A percentile compares a stretch with the other conserved stretches of the same genome.
Evolutionary conservation across 805 yeast genomes (phyloP).

Genomic region (Yamadazyma kitorensis): DNA sequence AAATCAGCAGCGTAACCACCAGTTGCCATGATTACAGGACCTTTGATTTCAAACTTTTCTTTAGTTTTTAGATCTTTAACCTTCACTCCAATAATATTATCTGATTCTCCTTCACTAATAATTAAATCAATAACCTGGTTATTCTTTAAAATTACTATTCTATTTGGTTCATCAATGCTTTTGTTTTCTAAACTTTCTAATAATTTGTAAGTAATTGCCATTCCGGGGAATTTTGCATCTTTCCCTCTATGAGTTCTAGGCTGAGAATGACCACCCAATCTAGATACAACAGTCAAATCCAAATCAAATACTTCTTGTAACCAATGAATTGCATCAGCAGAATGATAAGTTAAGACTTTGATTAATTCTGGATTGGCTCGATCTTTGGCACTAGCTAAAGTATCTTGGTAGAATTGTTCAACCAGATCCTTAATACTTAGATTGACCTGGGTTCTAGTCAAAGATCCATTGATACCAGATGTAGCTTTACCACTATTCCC

Average conservation of each 20-base stretch:
- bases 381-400: constrained; percentile 61
- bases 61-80: constrained; percentile 33
- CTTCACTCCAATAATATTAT: constrained; percentile 26
- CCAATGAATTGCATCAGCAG: constrained; percentile 72
- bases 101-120: constrained; percentile 25
- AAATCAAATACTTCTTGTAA: constrained; percentile 59
- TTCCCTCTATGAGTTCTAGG: constrained; percentile 81
- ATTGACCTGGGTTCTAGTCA: constrained; percentile 56
- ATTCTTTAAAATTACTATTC: constrained; percentile 40
- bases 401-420: constrained; percentile 61
- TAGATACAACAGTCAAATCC: constrained; percentile 65
- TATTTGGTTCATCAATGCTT: constrained; percentile 42
- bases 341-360: constrained; percentile 55
- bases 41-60: constrained; percentile 33
- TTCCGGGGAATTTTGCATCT: constrained; percentile 62
- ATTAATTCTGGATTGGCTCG: constrained; percentile 59
- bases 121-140: constrained; percentile 43
- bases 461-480: constrained; percentile 71
- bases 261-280: constrained; percentile 79
- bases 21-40: constrained; percentile 61
- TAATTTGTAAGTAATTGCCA: constrained; percentile 58
- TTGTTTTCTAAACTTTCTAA: constrained; percentile 48
- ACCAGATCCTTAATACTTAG: constrained; percentile 53
- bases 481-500: constrained; percentile 70
- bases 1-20: constrained; percentile 71